A percentile compares a stretch with the other conserved stretches of the same genome.
phyloP scores from a whole-genome alignment of 2,329 filamentous ascomycete genomes.

The Ceratocystis alfenasii region DNA sequence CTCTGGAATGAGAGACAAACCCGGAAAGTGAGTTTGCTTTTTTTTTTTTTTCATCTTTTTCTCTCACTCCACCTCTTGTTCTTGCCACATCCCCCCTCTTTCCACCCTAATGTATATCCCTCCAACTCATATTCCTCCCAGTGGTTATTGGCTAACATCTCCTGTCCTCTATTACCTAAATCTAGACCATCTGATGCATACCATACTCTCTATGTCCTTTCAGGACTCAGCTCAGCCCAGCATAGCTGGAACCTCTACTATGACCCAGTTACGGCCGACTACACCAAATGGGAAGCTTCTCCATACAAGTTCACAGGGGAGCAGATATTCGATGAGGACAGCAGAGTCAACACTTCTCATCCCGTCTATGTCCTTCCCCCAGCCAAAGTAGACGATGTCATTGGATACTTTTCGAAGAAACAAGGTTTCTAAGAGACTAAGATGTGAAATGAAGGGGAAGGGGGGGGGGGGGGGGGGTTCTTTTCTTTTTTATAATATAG shows the following conservation, averaged over 20 bases:
- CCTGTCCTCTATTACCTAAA: slow-evolving; percentile 8
- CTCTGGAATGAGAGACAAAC: slow-evolving; percentile 82
- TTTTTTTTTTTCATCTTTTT: slow-evolving; percentile 2
- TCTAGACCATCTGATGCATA: slow-evolving; percentile 68
- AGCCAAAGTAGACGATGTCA: slow-evolving; percentile 51
- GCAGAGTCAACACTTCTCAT: slow-evolving; percentile 60
- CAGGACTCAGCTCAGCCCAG: slow-evolving; percentile 72
- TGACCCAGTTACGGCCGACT: slow-evolving; percentile 21
- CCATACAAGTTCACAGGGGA: slow-evolving; percentile 24
- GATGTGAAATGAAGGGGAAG: not conserved
- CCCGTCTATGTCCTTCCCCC: slow-evolving; percentile 78
- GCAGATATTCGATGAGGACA: slow-evolving; percentile 54
- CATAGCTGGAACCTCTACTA: slow-evolving; percentile 46
- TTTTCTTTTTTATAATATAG: too few relatives aligned
- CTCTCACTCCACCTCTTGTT: slow-evolving; percentile 11
- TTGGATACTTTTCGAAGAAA: slow-evolving; percentile 51
- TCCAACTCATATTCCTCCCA: slow-evolving; percentile 4
- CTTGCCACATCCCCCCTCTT: not conserved
- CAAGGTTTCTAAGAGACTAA: slow-evolving; percentile 40
- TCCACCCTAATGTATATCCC: not conserved
- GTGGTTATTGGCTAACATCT: slow-evolving; percentile 9
- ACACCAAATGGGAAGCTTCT: slow-evolving; percentile 15
- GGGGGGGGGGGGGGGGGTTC: too few relatives aligned
- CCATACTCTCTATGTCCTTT: slow-evolving; percentile 84
- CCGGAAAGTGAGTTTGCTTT: slow-evolving; percentile 56